These are phyloP conservation scores for Eustoma russellianum DNA, from an alignment of 257 asterid species.

Conservation along the genomic window DNA sequence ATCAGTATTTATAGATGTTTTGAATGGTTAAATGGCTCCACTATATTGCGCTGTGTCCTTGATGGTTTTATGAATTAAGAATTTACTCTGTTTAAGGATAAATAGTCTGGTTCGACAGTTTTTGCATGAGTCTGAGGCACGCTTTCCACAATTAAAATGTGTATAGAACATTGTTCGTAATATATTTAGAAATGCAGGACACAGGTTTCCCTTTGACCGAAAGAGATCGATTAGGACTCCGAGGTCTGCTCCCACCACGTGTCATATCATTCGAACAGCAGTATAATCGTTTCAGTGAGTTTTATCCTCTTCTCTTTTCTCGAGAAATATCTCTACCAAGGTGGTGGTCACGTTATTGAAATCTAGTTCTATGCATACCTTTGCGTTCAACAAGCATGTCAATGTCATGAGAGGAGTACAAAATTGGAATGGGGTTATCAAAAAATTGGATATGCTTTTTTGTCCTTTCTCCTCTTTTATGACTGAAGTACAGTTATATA, in stretches of 20 bases:
- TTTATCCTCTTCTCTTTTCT: conserved; percentile 5
- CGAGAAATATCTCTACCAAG: neutral
- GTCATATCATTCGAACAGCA: conserved; percentile 97
- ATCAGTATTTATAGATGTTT: too few species aligned
- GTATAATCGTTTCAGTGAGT: conserved; percentile 94
- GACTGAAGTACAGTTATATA: too few species aligned
- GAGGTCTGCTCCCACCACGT: conserved; percentile 99
- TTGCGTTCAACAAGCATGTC: neutral
- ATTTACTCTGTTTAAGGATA: too few species aligned
- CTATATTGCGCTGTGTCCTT: too few species aligned
- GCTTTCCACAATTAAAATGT: too few species aligned
- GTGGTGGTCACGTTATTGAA: neutral
- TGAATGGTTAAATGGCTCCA: too few species aligned
- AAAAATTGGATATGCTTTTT: neutral
- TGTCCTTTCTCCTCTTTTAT: too few species aligned
- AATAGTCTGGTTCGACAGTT: too few species aligned
- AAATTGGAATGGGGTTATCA: neutral
- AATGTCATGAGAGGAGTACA: neutral
- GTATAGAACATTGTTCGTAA: too few species aligned
- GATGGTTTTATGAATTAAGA: too few species aligned
- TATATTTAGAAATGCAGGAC: conserved; percentile 47
- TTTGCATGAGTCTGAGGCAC: too few species aligned
- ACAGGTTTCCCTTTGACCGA: conserved; percentile 92
- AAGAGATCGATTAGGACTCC: conserved; percentile 93
- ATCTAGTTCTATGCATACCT: neutral